phyloP scores from a whole-genome alignment of 202 grass and related monocot species.

The Schoenoplectus tabernaemontani region DNA sequence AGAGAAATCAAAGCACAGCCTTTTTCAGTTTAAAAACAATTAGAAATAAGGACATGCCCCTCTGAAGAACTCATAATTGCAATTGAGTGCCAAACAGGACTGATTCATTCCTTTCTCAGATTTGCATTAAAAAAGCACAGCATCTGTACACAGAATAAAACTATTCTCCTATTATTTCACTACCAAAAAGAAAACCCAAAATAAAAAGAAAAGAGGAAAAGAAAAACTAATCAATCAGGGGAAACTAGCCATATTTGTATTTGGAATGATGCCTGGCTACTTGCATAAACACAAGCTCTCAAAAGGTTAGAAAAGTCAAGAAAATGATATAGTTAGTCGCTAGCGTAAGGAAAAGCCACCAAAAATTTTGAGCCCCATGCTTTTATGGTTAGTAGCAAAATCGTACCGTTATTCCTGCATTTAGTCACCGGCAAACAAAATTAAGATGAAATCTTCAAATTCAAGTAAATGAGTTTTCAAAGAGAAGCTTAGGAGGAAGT shows the following conservation, averaged over 20 bases:
- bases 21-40: neutral
- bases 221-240: neutral
- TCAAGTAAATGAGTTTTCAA: neutral
- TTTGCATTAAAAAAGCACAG: neutral
- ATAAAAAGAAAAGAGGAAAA: neutral
- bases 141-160: conserved; percentile 12
- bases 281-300: conserved; percentile 11
- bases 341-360: neutral
- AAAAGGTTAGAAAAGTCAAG: conserved; percentile 12
- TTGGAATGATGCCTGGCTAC: neutral
- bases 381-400: conserved; percentile 9
- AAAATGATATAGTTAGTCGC: conserved; percentile 15
- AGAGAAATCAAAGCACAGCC: neutral
- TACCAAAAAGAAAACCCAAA: neutral
- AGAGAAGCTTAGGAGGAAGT: neutral
- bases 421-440: neutral
- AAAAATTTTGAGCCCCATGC: conserved; percentile 1
- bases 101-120: conserved; percentile 1
- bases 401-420: neutral
- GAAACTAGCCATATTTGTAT: neutral
- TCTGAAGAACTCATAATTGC: conserved; percentile 22
- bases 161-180: conserved; percentile 6
- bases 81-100: conserved; percentile 9
- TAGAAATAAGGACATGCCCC: conserved; percentile 13
- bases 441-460: neutral